Percentiles rank a stretch among this genome's conserved stretches.
Conservation (phyloP, 257 asterid species). For the Fraxinus anomala region DNA sequence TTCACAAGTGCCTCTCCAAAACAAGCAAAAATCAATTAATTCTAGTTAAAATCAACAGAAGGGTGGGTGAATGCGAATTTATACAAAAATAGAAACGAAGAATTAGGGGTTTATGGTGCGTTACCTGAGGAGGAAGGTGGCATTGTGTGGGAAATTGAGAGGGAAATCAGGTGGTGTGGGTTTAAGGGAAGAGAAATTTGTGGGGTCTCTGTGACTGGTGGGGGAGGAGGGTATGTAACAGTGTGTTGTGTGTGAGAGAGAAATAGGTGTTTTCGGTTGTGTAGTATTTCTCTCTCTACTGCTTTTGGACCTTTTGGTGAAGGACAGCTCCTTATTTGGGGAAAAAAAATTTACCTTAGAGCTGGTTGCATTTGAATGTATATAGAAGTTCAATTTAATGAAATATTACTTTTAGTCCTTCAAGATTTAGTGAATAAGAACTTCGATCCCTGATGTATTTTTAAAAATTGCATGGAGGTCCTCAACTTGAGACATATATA, state of each 20-base stretch:
- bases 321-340: no score
- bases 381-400: background rate
- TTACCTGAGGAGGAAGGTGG: conserved; percentile 93
- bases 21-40: conserved; percentile 19
- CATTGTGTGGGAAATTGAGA: conserved; percentile 51
- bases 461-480: background rate
- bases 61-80: background rate
- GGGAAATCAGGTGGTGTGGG: conserved; percentile 45
- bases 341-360: no score
- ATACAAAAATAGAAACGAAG: background rate
- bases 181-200: conserved; percentile 47
- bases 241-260: no score
- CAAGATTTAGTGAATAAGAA: background rate
- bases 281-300: no score
- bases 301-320: no score
- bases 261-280: no score
- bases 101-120: background rate
- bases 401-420: no score
- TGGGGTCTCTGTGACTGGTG: conserved; percentile 73
- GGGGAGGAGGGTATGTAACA: conserved; percentile 33
- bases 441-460: background rate
- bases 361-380: background rate
- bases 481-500: no score
- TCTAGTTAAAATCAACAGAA: background rate
- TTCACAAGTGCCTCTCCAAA: background rate